Conservation (phyloP, 2,329 filamentous ascomycete species). For the Fusarium cicatricum region DNA sequence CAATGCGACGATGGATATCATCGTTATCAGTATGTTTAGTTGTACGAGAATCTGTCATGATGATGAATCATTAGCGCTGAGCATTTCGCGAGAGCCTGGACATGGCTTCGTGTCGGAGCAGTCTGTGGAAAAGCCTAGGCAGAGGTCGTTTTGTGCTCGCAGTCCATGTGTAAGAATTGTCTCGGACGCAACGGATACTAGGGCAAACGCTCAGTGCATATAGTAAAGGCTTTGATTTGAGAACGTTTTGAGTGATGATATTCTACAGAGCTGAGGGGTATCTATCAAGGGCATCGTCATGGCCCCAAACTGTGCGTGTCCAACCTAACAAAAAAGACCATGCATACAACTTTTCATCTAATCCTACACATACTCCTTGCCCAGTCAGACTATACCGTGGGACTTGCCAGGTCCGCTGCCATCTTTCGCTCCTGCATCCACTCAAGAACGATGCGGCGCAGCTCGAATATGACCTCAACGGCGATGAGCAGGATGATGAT, state of each 20-base stretch:
- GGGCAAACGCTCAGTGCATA: too few species aligned
- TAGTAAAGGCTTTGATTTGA: too few species aligned
- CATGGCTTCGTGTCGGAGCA: too few species aligned
- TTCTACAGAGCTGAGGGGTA: slow-evolving; percentile 40
- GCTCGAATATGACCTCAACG: slow-evolving; percentile 89
- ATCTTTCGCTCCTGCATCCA: slow-evolving; percentile 51
- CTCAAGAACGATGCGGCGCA: slow-evolving; percentile 76
- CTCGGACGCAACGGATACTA: too few species aligned
- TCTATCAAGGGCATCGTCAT: slow-evolving; percentile 26
- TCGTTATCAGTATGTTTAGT: slow-evolving; percentile 12
- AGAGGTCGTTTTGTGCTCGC: neutral
- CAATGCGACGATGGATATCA: slow-evolving; percentile 14
- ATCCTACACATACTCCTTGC: slow-evolving; percentile 10
- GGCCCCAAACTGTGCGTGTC: neutral
- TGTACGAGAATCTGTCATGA: neutral
- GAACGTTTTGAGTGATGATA: slow-evolving; percentile 11
- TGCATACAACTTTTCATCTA: slow-evolving; percentile 13
- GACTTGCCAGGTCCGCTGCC: slow-evolving; percentile 21
- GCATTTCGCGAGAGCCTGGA: too few species aligned
- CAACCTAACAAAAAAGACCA: slow-evolving; percentile 9
- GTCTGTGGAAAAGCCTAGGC: neutral
- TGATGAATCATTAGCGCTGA: neutral
- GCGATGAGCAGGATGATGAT: slow-evolving; percentile 95
- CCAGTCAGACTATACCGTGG: neutral
- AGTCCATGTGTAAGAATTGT: neutral